Conservation (phyloP, 371 early-diverging fungal species). For the Entomophthora muscae region DNA sequence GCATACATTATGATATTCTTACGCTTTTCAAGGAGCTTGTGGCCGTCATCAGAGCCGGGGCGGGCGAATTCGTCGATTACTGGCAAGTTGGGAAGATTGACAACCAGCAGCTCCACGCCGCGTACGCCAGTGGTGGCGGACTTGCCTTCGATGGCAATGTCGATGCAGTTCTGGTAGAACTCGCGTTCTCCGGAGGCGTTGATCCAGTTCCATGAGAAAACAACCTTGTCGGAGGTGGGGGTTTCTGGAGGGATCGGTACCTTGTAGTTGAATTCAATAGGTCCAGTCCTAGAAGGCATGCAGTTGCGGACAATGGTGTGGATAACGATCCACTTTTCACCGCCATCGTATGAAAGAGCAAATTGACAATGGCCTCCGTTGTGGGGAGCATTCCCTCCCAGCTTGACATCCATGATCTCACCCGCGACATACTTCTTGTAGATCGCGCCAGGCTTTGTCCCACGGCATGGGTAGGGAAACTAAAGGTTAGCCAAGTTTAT, state of each 20-base stretch:
- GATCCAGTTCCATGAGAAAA: constrained; percentile 49
- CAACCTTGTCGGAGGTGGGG: constrained; percentile 6
- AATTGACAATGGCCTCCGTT: constrained; percentile 46
- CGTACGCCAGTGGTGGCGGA: background rate
- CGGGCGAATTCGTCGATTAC: background rate
- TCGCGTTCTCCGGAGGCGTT: constrained; percentile 37
- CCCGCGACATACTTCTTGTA: constrained; percentile 22
- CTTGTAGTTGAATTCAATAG: background rate
- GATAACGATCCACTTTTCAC: constrained; percentile 31
- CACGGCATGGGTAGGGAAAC: constrained; percentile 2
- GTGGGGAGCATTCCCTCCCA: constrained; percentile 16
- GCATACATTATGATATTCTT: too few relatives aligned
- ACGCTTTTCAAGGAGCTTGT: too few relatives aligned
- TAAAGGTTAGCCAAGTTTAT: constrained; percentile 19
- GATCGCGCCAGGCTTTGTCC: constrained; percentile 11
- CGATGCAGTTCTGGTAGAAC: constrained; percentile 52
- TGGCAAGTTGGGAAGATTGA: background rate
- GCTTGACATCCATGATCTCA: constrained; percentile 17
- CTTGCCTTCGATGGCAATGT: constrained; percentile 24
- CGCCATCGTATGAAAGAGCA: constrained; percentile 34
- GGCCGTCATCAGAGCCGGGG: too few relatives aligned
- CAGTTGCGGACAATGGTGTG: constrained; percentile 25
- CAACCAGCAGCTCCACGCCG: constrained; percentile 8
- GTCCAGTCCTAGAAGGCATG: too few relatives aligned
- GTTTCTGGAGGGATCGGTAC: background rate